A percentile compares a stretch with the other conserved stretches of the same genome.
Evolutionary conservation across 441 rosid species (phyloP).

Genomic region (Pelargonium cotyledonis): DNA sequence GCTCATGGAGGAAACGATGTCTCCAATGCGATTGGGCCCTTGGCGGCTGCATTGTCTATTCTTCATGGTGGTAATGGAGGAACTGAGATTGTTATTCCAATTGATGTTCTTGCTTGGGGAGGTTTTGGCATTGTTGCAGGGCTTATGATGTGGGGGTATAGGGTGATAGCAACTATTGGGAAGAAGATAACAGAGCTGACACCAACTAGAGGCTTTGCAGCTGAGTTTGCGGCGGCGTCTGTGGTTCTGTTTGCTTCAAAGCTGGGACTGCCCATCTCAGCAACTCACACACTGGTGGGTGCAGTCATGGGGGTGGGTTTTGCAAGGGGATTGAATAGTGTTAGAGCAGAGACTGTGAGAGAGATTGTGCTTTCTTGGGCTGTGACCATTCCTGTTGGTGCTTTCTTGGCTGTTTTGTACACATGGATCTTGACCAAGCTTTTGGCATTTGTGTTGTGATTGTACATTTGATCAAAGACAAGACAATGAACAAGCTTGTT

Average conservation of each 20-base stretch:
- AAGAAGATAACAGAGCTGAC: slow-evolving; percentile 96
- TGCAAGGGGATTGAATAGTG: slow-evolving; percentile 87
- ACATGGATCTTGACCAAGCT: slow-evolving; percentile 84
- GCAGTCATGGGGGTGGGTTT: slow-evolving; percentile 99
- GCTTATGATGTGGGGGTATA: slow-evolving; percentile 81
- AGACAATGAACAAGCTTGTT: slow-evolving; percentile 17
- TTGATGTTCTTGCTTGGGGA: slow-evolving; percentile 96
- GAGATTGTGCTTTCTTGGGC: slow-evolving; percentile 93
- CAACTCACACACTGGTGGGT: slow-evolving; percentile 95
- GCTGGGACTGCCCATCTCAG: slow-evolving; percentile 86
- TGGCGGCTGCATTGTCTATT: slow-evolving; percentile 87
- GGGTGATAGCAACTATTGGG: slow-evolving; percentile 97
- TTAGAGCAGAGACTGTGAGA: slow-evolving; percentile 78
- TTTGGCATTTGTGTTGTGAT: slow-evolving; percentile 56
- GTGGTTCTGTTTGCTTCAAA: slow-evolving; percentile 89
- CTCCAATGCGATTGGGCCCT: slow-evolving; percentile 93
- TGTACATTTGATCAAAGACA: slow-evolving; percentile 5
- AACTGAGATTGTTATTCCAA: slow-evolving; percentile 59
- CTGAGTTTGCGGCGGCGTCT: slow-evolving; percentile 93
- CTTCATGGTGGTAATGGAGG: slow-evolving; percentile 65
- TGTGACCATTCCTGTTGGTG: slow-evolving; percentile 92
- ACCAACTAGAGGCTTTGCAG: slow-evolving; percentile 95
- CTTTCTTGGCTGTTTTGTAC: slow-evolving; percentile 63
- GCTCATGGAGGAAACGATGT: slow-evolving; percentile 99
- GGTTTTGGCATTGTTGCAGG: slow-evolving; percentile 98